A percentile compares a stretch with the other conserved stretches of the same genome.
phyloP scores from a whole-genome alignment of 2,329 filamentous ascomycete genomes.

The Diaporthe sp. region DNA sequence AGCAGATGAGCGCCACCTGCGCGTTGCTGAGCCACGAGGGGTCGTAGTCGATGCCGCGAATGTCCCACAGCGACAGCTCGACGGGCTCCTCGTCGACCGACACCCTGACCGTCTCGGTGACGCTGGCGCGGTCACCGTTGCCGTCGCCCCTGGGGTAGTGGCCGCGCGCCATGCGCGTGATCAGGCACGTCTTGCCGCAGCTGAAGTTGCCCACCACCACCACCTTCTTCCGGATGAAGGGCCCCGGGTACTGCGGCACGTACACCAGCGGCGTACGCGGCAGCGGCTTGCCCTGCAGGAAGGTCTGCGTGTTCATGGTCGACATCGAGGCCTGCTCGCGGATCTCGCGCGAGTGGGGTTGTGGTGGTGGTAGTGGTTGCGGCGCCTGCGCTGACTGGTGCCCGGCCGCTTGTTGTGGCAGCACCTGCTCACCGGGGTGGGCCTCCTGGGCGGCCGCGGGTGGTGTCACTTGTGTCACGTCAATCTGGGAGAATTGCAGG shows the following conservation, averaged over 20 bases:
- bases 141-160: constrained; percentile 35
- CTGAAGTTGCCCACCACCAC: constrained; percentile 41
- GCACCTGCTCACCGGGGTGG: constrained; percentile 3
- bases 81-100: constrained; percentile 39
- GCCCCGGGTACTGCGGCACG: constrained; percentile 36
- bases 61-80: constrained; percentile 38
- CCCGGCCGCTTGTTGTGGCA: neutral
- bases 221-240: constrained; percentile 39
- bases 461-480: constrained; percentile 32
- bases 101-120: constrained; percentile 34
- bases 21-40: constrained; percentile 37
- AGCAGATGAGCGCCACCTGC: constrained; percentile 40
- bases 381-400: neutral
- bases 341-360: constrained; percentile 14
- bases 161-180: constrained; percentile 39
- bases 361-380: neutral
- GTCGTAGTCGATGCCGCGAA: constrained; percentile 41
- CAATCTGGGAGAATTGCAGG: constrained; percentile 33
- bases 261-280: constrained; percentile 38
- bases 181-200: constrained; percentile 40
- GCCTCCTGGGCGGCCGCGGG: neutral
- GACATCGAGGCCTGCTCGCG: constrained; percentile 33
- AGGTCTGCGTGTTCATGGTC: constrained; percentile 36
- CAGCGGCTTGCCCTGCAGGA: constrained; percentile 35
- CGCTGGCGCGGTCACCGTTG: constrained; percentile 20